Conservation (phyloP, 2,329 filamentous ascomycete species). For the Pseudogymnoascus verrucosus region DNA sequence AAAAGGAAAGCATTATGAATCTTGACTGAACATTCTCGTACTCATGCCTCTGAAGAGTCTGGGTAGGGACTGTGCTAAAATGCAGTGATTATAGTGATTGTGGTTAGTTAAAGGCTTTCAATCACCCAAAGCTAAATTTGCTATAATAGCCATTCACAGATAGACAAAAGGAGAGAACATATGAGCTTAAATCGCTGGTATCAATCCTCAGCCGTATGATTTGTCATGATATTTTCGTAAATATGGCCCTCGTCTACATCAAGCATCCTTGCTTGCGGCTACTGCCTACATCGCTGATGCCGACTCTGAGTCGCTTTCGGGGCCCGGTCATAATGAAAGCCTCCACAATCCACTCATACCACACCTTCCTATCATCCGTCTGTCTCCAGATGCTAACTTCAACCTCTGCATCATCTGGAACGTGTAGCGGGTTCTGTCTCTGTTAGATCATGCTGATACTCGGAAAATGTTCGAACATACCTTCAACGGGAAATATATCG, state of each 20-base stretch:
- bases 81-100: not conserved
- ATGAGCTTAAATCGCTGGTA: not conserved
- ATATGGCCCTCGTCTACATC: constrained; percentile 41
- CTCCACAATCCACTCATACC: constrained; percentile 98
- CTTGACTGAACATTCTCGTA: not conserved
- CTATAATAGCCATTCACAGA: not conserved
- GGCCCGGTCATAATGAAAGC: constrained; percentile 61
- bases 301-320: constrained; percentile 57
- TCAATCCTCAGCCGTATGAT: not conserved
- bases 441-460: constrained; percentile 12
- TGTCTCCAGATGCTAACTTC: constrained; percentile 93
- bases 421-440: constrained; percentile 70
- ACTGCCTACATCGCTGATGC: constrained; percentile 57
- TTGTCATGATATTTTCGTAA: not conserved
- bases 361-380: constrained; percentile 90
- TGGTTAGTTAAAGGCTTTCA: not conserved
- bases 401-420: constrained; percentile 76
- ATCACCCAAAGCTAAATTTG: not conserved
- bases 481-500: constrained; percentile 95
- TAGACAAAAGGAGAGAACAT: not conserved
- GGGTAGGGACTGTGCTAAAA: not conserved
- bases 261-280: constrained; percentile 62
- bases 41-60: not conserved
- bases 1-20: constrained; percentile 7
- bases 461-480: constrained; percentile 39